Percentiles rank a stretch among this genome's conserved stretches.
phyloP scores from a whole-genome alignment of 2,329 filamentous ascomycete genomes.

The Fusarium sarcochroum region DNA sequence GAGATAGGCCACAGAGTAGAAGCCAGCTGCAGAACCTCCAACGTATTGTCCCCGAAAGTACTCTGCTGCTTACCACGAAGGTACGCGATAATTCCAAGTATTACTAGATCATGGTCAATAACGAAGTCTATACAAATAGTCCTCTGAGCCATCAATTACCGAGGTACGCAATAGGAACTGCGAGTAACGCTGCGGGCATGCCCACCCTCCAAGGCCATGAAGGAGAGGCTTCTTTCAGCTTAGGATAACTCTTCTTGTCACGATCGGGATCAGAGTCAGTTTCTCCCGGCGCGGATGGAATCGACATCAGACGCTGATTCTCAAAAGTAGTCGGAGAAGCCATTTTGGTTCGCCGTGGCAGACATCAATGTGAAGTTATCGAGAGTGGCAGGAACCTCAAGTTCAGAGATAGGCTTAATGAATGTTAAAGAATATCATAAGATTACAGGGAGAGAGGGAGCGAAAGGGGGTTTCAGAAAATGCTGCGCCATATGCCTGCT shows the following conservation, averaged over 20 bases:
- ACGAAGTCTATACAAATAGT: too few relatives aligned
- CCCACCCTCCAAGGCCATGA: neutral
- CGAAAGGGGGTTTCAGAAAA: neutral
- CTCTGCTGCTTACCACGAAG: neutral
- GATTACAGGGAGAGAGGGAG: neutral
- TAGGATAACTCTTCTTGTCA: neutral
- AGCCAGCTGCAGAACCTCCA: neutral
- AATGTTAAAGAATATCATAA: neutral
- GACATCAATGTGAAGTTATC: neutral
- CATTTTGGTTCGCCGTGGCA: neutral
- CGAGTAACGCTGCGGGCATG: neutral
- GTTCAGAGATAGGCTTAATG: neutral
- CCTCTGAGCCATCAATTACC: neutral
- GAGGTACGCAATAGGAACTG: neutral
- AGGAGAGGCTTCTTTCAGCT: neutral
- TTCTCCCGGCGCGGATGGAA: neutral
- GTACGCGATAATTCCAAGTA: neutral
- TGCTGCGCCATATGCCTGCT: neutral
- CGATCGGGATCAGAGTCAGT: neutral
- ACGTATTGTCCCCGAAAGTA: neutral
- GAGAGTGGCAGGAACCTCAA: neutral
- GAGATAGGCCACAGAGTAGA: slow-evolving; percentile 25
- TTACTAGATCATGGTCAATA: too few relatives aligned
- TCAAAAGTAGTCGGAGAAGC: neutral
- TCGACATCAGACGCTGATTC: neutral